Percentiles rank a stretch among this genome's conserved stretches.
phyloP scores from a whole-genome alignment of 1,284 basidiomycete genomes.

The Tylopilus sp. region DNA sequence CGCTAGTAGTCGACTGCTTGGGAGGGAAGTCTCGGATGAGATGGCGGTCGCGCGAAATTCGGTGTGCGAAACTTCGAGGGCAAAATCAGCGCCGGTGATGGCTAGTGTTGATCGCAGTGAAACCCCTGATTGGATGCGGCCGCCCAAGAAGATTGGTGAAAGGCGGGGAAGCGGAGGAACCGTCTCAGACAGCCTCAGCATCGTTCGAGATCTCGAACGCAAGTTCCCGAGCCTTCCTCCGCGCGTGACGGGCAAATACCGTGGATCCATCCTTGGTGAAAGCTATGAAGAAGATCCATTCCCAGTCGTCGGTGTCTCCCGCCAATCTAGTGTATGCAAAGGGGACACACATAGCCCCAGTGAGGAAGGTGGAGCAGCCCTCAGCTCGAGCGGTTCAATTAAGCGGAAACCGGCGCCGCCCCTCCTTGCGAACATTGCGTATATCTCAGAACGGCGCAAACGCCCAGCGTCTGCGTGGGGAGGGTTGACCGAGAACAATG shows the following conservation, averaged over 20 bases:
- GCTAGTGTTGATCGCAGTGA: neutral
- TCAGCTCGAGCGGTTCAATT: slow-evolving; percentile 25
- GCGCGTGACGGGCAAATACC: slow-evolving; percentile 32
- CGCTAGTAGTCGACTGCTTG: neutral
- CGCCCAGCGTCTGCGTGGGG: slow-evolving; percentile 24
- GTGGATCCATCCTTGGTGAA: slow-evolving; percentile 32
- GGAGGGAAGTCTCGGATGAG: slow-evolving; percentile 8
- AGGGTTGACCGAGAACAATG: slow-evolving; percentile 17
- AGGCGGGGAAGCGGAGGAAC: slow-evolving; percentile 23
- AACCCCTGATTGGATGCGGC: slow-evolving; percentile 15
- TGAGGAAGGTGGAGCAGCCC: slow-evolving; percentile 15
- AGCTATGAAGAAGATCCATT: slow-evolving; percentile 25
- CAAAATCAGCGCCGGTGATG: slow-evolving; percentile 10
- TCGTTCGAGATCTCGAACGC: slow-evolving; percentile 46
- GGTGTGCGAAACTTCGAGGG: slow-evolving; percentile 6
- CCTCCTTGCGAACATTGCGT: slow-evolving; percentile 18
- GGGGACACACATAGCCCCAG: slow-evolving; percentile 3
- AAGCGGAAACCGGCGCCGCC: slow-evolving; percentile 34
- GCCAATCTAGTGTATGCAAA: slow-evolving; percentile 22
- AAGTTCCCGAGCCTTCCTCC: slow-evolving; percentile 53
- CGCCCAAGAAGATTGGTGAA: slow-evolving; percentile 6
- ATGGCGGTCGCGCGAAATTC: slow-evolving; percentile 7
- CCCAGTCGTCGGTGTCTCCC: slow-evolving; percentile 29
- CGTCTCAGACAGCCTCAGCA: slow-evolving; percentile 39
- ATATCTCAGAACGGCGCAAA: slow-evolving; percentile 4